Conservation (phyloP, 2,329 filamentous ascomycete species). For the Fusarium mundagurra region DNA sequence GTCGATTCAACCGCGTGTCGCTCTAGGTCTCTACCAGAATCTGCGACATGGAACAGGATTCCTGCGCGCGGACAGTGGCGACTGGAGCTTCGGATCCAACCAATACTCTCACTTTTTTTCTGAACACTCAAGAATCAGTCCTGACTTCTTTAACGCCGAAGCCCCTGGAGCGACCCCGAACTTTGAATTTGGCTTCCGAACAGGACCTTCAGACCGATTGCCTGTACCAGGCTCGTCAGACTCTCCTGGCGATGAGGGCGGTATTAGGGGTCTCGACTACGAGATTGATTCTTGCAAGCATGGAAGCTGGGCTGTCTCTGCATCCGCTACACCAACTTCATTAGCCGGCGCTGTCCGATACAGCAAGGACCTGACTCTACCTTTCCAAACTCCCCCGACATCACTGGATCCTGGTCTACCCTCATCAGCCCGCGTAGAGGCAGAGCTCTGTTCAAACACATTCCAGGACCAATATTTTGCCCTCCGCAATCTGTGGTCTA, state of each 20-base stretch:
- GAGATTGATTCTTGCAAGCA: constrained; percentile 42
- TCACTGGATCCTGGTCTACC: constrained; percentile 13
- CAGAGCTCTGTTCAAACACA: constrained; percentile 53
- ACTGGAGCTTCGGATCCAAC: constrained; percentile 47
- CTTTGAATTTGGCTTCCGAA: constrained; percentile 55
- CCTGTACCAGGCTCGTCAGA: constrained; percentile 20
- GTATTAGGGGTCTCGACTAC: constrained; percentile 52
- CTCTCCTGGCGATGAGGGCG: constrained; percentile 41
- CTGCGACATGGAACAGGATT: constrained; percentile 50
- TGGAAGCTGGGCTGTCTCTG: constrained; percentile 55
- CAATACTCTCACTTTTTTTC: constrained; percentile 47
- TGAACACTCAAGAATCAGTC: constrained; percentile 46
- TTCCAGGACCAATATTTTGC: constrained; percentile 52
- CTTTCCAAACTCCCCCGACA: constrained; percentile 34
- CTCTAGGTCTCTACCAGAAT: constrained; percentile 48
- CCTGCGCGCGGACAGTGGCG: constrained; percentile 54
- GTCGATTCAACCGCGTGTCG: constrained; percentile 41
- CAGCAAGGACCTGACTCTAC: constrained; percentile 46
- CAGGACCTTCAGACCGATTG: constrained; percentile 27
- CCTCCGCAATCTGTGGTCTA: constrained; percentile 54
- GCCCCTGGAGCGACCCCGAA: constrained; percentile 48
- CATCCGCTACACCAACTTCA: constrained; percentile 42
- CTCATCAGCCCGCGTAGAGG: constrained; percentile 51
- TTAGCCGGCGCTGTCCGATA: constrained; percentile 50
- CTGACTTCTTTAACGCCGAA: constrained; percentile 44